These are phyloP conservation scores for cucumber (Cucumis sativus) DNA, from an alignment of 306 rosid genomes.

Conservation along the genomic window Cucumber_9930_V3 NC_026659.2:4335501-4336000, in stretches of 20 bases:
- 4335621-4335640: slow-evolving; percentile 1
- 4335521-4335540: slow-evolving; percentile 19
- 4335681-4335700: neutral
- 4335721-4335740: neutral
- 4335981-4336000: neutral
- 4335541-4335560: slow-evolving; percentile 12
- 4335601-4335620: slow-evolving; percentile 1
- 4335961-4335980: neutral
- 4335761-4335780: neutral
- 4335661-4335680: neutral
- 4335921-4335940: neutral
- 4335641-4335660: neutral
- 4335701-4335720: neutral
- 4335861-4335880: slow-evolving; percentile 36
- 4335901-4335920: neutral
- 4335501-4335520: slow-evolving; percentile 41
- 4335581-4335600: slow-evolving; percentile 8
- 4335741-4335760: neutral
- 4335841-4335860: slow-evolving; percentile 41
- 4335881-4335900: slow-evolving; percentile 37
- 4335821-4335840: slow-evolving; percentile 37
- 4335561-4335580: slow-evolving; percentile 3
- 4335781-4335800: slow-evolving; percentile 35
- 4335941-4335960: neutral
- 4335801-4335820: slow-evolving; percentile 34